These are phyloP conservation scores for Mycena sanguinolenta DNA, from an alignment of 768 basidiomycete genomes.

Conservation along the genomic window DNA sequence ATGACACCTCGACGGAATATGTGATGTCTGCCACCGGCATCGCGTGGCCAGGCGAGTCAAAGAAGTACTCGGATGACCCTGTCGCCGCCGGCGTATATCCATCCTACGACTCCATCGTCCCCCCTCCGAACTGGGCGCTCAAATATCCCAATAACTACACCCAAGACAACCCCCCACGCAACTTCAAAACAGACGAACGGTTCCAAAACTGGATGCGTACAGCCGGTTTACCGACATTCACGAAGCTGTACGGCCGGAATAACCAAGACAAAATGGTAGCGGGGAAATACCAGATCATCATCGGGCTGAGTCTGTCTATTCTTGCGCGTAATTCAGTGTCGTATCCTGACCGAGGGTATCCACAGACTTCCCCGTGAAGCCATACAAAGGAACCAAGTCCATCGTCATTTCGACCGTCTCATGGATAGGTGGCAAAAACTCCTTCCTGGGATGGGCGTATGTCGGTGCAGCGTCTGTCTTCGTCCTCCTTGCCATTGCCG, in stretches of 20 bases:
- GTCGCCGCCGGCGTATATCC: slow-evolving; percentile 62
- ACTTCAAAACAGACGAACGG: slow-evolving; percentile 85
- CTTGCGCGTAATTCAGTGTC: slow-evolving; percentile 12
- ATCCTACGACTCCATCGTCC: slow-evolving; percentile 76
- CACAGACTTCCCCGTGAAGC: slow-evolving; percentile 92
- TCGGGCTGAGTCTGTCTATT: slow-evolving; percentile 82
- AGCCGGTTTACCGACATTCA: slow-evolving; percentile 95
- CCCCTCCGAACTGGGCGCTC: slow-evolving; percentile 92
- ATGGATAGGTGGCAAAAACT: slow-evolving; percentile 98
- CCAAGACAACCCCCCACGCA: slow-evolving; percentile 71
- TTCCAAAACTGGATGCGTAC: slow-evolving; percentile 99
- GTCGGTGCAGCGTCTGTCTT: slow-evolving; percentile 91
- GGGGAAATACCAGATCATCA: slow-evolving; percentile 81
- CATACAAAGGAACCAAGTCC: slow-evolving; percentile 95
- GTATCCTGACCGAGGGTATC: slow-evolving; percentile 27
- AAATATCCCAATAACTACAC: slow-evolving; percentile 81
- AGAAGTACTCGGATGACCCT: slow-evolving; percentile 84
- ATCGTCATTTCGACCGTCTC: slow-evolving; percentile 97
- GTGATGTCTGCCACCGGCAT: slow-evolving; percentile 84
- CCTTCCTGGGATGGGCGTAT: slow-evolving; percentile 99
- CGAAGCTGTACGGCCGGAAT: slow-evolving; percentile 94
- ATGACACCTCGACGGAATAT: slow-evolving; percentile 66
- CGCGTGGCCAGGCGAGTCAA: slow-evolving; percentile 95
- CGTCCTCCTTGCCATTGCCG: slow-evolving; percentile 86
- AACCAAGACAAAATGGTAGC: slow-evolving; percentile 78